Percentiles rank a stretch among this genome's conserved stretches.
Conservation (phyloP, 2,329 filamentous ascomycete genomes). For the Zarea fungicola region DNA sequence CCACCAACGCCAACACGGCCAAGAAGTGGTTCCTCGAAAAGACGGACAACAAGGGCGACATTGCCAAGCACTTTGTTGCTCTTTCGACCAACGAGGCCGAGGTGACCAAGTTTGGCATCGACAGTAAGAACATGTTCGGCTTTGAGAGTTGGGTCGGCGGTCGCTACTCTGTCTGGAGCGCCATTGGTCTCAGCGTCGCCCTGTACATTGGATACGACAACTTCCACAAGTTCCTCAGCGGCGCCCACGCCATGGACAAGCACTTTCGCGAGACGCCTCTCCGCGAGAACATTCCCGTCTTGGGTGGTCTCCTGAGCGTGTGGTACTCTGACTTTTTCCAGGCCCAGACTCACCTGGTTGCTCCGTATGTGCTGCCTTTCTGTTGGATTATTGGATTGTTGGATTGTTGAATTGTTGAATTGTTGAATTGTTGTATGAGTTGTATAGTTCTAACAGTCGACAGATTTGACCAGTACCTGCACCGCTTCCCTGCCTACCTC, state of each 20-base stretch:
- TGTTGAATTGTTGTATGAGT: background rate
- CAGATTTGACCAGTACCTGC: slow-evolving; percentile 96
- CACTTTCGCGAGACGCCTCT: slow-evolving; percentile 91
- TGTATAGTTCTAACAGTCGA: slow-evolving; percentile 10
- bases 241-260: slow-evolving; percentile 96
- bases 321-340: slow-evolving; percentile 99
- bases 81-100: slow-evolving; percentile 93
- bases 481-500: slow-evolving; percentile 97
- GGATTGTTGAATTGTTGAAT: too few relatives aligned
- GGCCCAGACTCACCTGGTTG: slow-evolving; percentile 94
- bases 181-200: slow-evolving; percentile 90
- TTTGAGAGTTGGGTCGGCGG: slow-evolving; percentile 99
- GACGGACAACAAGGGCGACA: slow-evolving; percentile 69
- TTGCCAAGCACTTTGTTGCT: slow-evolving; percentile 98
- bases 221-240: slow-evolving; percentile 92
- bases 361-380: slow-evolving; percentile 70
- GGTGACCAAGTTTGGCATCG: slow-evolving; percentile 98
- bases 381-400: too few relatives aligned
- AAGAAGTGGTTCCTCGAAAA: slow-evolving; percentile 95
- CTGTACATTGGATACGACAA: slow-evolving; percentile 97
- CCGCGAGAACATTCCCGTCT: slow-evolving; percentile 88
- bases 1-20: slow-evolving; percentile 93
- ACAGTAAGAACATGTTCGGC: slow-evolving; percentile 99
- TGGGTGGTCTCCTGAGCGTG: slow-evolving; percentile 89
- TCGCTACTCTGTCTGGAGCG: slow-evolving; percentile 97